A percentile compares a stretch with the other conserved stretches of the same genome.
Conservation (phyloP, 441 rosid genomes). For the Pelargonium fulgidum region DNA sequence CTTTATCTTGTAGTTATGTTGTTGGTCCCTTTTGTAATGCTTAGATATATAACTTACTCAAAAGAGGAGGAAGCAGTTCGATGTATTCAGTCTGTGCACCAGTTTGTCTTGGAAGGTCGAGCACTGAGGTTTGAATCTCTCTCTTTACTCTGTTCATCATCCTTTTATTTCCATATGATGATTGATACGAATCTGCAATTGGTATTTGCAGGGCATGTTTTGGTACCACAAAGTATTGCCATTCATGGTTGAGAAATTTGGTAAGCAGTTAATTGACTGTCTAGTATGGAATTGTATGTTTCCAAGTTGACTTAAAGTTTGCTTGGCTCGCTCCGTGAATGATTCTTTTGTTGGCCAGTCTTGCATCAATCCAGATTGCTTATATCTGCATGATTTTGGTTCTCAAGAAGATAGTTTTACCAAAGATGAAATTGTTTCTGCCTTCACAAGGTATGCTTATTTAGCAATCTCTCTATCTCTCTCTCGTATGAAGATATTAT, state of each 20-base stretch:
- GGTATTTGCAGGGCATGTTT: slow-evolving; percentile 46
- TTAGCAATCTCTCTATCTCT: not conserved
- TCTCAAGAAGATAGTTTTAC: slow-evolving; percentile 57
- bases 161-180: slow-evolving; percentile 15
- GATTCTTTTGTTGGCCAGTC: slow-evolving; percentile 35
- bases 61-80: slow-evolving; percentile 59
- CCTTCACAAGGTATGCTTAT: slow-evolving; percentile 37
- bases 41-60: slow-evolving; percentile 51
- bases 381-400: slow-evolving; percentile 63
- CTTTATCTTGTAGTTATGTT: slow-evolving; percentile 2
- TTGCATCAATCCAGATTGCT: slow-evolving; percentile 54
- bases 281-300: not conserved
- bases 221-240: slow-evolving; percentile 69
- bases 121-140: slow-evolving; percentile 38
- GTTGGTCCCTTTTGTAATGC: slow-evolving; percentile 1
- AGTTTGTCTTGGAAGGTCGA: slow-evolving; percentile 49
- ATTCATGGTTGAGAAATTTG: slow-evolving; percentile 63
- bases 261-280: slow-evolving; percentile 22
- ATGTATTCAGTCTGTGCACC: slow-evolving; percentile 51
- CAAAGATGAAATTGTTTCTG: slow-evolving; percentile 55
- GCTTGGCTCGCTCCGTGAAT: slow-evolving; percentile 6
- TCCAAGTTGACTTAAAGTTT: not conserved
- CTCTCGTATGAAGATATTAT: not conserved
- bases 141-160: not conserved
- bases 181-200: not conserved